Conservation (phyloP, 2,329 filamentous ascomycete species). For the Meredithiella fracta region DNA sequence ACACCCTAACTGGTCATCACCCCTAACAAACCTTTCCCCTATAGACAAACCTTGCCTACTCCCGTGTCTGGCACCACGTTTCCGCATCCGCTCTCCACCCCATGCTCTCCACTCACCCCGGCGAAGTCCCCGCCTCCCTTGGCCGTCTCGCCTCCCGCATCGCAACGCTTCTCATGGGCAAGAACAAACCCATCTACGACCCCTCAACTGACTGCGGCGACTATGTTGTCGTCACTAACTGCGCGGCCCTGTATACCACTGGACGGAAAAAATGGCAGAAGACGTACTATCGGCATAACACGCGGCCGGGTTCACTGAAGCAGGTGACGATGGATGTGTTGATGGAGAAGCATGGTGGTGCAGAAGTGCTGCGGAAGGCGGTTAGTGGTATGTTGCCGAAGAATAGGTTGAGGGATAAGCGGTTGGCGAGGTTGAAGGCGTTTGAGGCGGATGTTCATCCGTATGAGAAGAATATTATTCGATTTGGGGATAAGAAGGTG, state of each 20-base stretch:
- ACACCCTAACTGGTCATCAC: neutral
- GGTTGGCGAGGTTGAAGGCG: slow-evolving; percentile 77
- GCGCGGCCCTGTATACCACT: slow-evolving; percentile 70
- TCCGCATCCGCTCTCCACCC: slow-evolving; percentile 53
- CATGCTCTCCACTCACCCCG: slow-evolving; percentile 39
- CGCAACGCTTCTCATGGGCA: slow-evolving; percentile 82
- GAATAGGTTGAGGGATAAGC: slow-evolving; percentile 77
- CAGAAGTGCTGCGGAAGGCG: slow-evolving; percentile 77
- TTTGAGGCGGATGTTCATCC: slow-evolving; percentile 90
- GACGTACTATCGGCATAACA: slow-evolving; percentile 89
- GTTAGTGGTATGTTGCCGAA: slow-evolving; percentile 97
- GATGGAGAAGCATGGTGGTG: slow-evolving; percentile 86
- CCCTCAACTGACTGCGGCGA: slow-evolving; percentile 97
- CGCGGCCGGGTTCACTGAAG: slow-evolving; percentile 71
- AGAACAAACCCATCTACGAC: slow-evolving; percentile 96
- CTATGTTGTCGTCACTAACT: slow-evolving; percentile 90
- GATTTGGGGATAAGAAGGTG: slow-evolving; percentile 45
- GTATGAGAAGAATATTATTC: slow-evolving; percentile 74
- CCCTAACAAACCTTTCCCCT: neutral
- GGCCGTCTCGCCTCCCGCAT: slow-evolving; percentile 80
- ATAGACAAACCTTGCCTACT: slow-evolving; percentile 91
- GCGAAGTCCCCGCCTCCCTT: slow-evolving; percentile 56
- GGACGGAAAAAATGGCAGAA: slow-evolving; percentile 90
- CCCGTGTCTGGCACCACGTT: slow-evolving; percentile 79
- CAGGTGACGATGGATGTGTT: slow-evolving; percentile 87